Conservation (phyloP, 176 grass and related monocot genomes). For the Tillandsia leiboldiana region DNA sequence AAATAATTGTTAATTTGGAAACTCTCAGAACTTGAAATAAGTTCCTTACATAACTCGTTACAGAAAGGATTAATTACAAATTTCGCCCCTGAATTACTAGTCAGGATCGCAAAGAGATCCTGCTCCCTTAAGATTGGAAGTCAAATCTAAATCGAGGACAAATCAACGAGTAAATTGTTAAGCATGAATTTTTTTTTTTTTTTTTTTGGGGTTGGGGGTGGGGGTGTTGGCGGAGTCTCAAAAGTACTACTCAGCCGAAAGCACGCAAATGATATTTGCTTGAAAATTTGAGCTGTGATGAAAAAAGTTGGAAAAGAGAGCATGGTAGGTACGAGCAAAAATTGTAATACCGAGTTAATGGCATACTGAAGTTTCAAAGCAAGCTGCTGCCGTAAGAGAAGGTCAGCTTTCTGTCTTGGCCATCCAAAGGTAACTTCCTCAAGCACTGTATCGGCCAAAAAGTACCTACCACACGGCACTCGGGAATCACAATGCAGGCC, state of each 20-base stretch:
- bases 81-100: no score
- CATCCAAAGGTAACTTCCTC: constrained; percentile 93
- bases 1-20: background rate
- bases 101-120: no score
- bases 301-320: background rate
- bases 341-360: constrained; percentile 47
- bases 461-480: constrained; percentile 33
- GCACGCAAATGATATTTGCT: no score
- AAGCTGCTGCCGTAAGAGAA: constrained; percentile 38
- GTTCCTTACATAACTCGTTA: no score
- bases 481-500: background rate
- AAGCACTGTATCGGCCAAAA: constrained; percentile 78
- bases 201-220: no score
- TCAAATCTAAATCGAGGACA: no score
- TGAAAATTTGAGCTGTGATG: background rate
- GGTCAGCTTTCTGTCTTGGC: constrained; percentile 63
- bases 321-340: background rate
- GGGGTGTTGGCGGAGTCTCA: background rate
- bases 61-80: no score
- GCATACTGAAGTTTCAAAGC: constrained; percentile 63
- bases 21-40: background rate
- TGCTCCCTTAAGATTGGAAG: no score
- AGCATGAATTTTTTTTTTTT: no score
- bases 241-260: background rate
- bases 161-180: no score